Percentiles rank a stretch among this genome's conserved stretches.
These are phyloP conservation scores for Populus ilicifolia DNA, from an alignment of 345 rosid genomes.

Conservation along the genomic window DNA sequence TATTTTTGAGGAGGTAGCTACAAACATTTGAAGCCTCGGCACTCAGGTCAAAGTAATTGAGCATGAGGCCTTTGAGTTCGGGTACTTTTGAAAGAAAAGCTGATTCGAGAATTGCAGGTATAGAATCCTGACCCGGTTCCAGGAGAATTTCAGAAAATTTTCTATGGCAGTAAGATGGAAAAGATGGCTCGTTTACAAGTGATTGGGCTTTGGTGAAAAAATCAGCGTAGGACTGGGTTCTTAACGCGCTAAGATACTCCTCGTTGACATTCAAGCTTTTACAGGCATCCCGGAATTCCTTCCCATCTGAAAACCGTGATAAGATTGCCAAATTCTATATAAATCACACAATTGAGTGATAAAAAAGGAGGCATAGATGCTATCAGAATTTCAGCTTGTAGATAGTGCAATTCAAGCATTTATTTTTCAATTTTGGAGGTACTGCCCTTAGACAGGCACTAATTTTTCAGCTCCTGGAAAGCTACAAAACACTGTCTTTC, in stretches of 20 bases:
- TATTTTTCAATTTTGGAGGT: too few relatives aligned
- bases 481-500: background rate
- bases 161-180: slow-evolving; percentile 15
- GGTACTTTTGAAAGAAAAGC: slow-evolving; percentile 25
- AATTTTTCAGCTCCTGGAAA: background rate
- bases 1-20: slow-evolving; percentile 26
- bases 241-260: slow-evolving; percentile 37
- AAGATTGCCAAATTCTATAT: too few relatives aligned
- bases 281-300: slow-evolving; percentile 11
- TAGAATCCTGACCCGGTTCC: slow-evolving; percentile 38
- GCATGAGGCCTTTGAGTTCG: slow-evolving; percentile 29
- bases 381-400: background rate
- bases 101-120: slow-evolving; percentile 32
- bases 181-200: slow-evolving; percentile 23
- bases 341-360: background rate
- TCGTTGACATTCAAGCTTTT: slow-evolving; percentile 40
- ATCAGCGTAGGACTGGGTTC: slow-evolving; percentile 43
- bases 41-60: slow-evolving; percentile 37
- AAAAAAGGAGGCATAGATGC: background rate
- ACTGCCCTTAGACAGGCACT: background rate
- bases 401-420: too few relatives aligned
- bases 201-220: slow-evolving; percentile 37
- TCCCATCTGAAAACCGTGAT: slow-evolving; percentile 21
- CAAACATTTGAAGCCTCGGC: slow-evolving; percentile 46
- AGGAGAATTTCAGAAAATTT: slow-evolving; percentile 31